Evolutionary conservation across 768 basidiomycete species (phyloP).

Genomic region (Cystofilobasidium ferigula): DNA sequence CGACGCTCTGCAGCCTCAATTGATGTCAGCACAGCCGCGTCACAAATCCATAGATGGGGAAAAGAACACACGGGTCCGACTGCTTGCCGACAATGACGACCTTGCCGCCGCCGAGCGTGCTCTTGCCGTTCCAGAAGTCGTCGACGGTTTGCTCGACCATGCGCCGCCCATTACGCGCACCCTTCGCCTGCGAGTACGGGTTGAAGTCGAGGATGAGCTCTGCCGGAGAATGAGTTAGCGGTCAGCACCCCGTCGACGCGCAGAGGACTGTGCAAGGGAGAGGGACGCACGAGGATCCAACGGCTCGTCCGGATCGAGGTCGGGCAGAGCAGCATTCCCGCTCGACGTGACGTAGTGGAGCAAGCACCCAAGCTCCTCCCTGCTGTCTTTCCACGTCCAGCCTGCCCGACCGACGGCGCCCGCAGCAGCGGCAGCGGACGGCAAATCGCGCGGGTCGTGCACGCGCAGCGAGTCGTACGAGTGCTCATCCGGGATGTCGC

Average conservation of each 20-base stretch:
- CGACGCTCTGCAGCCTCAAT: background rate
- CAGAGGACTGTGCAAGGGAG: background rate
- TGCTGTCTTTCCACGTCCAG: background rate
- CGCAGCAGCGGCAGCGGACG: background rate
- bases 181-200: background rate
- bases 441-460: background rate
- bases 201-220: slow-evolving; percentile 9
- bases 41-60: background rate
- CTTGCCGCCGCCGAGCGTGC: background rate
- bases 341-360: background rate
- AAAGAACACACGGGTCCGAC: background rate
- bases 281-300: background rate
- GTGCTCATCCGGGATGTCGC: background rate
- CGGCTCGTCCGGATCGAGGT: background rate
- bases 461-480: background rate
- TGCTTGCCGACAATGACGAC: background rate
- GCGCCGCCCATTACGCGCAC: background rate
- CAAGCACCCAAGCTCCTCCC: background rate
- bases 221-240: background rate
- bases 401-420: background rate
- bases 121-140: background rate
- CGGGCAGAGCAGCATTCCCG: background rate
- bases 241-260: background rate
- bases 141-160: slow-evolving; percentile 4
- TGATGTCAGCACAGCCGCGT: too few species aligned